A percentile compares a stretch with the other conserved stretches of the same genome.
Evolutionary conservation across 495 filamentous ascomycete species (phyloP).

Genomic region (Daldinia vernicosa): DNA sequence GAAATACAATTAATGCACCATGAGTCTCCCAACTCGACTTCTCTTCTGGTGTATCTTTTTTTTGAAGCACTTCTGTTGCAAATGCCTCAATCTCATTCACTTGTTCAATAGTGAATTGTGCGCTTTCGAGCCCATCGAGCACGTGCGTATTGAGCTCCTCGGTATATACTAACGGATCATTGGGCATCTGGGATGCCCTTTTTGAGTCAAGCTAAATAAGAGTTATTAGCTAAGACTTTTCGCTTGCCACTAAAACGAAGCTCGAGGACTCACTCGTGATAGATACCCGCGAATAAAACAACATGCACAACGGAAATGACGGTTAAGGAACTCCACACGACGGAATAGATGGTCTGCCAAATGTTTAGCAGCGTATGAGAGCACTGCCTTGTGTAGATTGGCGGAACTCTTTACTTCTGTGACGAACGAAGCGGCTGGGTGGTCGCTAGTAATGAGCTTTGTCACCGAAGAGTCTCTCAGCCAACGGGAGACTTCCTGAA

Average conservation of each 20-base stretch:
- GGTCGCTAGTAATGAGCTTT: conserved; percentile 36
- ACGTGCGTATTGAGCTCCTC: neutral
- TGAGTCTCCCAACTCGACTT: conserved; percentile 52
- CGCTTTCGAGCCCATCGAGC: conserved; percentile 20
- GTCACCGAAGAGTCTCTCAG: conserved; percentile 49
- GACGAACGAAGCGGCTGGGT: conserved; percentile 25
- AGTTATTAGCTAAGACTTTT: conserved; percentile 18
- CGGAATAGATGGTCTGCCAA: conserved; percentile 43
- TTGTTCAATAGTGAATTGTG: conserved; percentile 22
- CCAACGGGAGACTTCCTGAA: conserved; percentile 47
- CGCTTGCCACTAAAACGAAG: neutral
- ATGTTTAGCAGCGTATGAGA: conserved; percentile 35
- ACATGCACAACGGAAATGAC: conserved; percentile 38
- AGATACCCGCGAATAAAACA: conserved; percentile 43
- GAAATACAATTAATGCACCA: conserved; percentile 45
- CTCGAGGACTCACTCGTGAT: conserved; percentile 32
- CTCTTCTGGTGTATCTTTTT: conserved; percentile 25
- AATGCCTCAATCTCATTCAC: conserved; percentile 37
- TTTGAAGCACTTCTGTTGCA: conserved; percentile 26
- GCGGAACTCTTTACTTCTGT: conserved; percentile 26
- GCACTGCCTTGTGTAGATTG: conserved; percentile 37
- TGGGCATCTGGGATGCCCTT: conserved; percentile 30
- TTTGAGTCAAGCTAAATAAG: conserved; percentile 31
- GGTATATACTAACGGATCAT: conserved; percentile 22
- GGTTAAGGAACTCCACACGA: conserved; percentile 40